Conservation (phyloP, 495 filamentous ascomycete species). For the Aspergillus ostianus region DNA sequence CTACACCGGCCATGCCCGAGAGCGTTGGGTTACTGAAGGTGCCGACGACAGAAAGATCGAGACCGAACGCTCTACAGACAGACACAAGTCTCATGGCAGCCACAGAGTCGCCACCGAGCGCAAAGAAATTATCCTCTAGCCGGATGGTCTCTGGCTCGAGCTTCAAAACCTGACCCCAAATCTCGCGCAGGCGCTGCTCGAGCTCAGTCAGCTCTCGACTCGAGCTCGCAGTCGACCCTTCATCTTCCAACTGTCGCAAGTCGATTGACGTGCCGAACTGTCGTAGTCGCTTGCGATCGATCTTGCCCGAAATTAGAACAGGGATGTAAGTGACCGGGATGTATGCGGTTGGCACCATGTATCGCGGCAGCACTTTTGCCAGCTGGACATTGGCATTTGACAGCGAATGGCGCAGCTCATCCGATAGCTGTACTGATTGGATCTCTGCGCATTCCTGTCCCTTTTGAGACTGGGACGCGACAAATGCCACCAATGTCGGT, state of each 20-base stretch:
- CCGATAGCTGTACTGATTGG: constrained; percentile 13
- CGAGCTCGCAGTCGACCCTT: constrained; percentile 9
- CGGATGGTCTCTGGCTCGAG: constrained; percentile 30
- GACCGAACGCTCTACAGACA: constrained; percentile 28
- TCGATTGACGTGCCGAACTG: constrained; percentile 33
- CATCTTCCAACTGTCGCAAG: constrained; percentile 29
- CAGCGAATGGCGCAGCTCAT: constrained; percentile 20
- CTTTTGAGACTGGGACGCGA: constrained; percentile 30
- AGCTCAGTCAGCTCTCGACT: constrained; percentile 32
- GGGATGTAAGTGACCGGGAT: constrained; percentile 41
- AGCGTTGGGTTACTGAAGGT: constrained; percentile 51
- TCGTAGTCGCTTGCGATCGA: constrained; percentile 40
- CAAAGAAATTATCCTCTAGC: constrained; percentile 53
- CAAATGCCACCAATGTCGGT: constrained; percentile 37
- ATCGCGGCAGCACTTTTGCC: constrained; percentile 35
- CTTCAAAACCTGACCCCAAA: constrained; percentile 45
- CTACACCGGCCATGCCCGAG: constrained; percentile 35
- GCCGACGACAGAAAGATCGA: constrained; percentile 36
- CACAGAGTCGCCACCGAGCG: constrained; percentile 62
- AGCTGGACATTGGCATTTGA: constrained; percentile 29
- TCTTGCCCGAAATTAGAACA: constrained; percentile 43
- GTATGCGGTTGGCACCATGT: constrained; percentile 48
- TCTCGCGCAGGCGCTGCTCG: constrained; percentile 37
- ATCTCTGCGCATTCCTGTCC: constrained; percentile 20
- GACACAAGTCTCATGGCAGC: constrained; percentile 54